Conservation (phyloP, 1,284 basidiomycete genomes). For the Phlebopus sp. region DNA sequence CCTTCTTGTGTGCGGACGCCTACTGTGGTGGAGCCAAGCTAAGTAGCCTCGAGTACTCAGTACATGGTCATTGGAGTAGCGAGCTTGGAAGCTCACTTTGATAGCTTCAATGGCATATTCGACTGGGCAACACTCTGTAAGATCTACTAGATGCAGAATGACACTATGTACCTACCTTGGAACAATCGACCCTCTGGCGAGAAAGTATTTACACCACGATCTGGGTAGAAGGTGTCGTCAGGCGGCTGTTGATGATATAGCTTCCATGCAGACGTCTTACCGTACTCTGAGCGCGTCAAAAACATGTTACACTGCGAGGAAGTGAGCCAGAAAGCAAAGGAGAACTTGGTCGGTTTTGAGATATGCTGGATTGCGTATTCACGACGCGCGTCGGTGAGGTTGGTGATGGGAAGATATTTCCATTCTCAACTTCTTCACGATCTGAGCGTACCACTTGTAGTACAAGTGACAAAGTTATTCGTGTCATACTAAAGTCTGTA, state of each 20-base stretch:
- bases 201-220: conserved; percentile 98
- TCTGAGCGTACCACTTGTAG: no score
- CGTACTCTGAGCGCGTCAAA: conserved; percentile 92
- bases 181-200: conserved; percentile 95
- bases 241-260: not conserved
- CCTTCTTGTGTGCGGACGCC: conserved; percentile 88
- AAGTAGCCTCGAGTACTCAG: not conserved
- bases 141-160: conserved; percentile 3
- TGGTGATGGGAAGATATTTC: conserved; percentile 30
- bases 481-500: no score
- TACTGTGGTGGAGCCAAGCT: conserved; percentile 98
- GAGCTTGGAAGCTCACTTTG: conserved; percentile 56
- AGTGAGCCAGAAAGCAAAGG: conserved; percentile 2
- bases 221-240: conserved; percentile 38
- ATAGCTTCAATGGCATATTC: conserved; percentile 99
- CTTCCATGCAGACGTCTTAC: conserved; percentile 37
- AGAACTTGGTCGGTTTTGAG: no score
- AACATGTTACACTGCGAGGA: conserved; percentile 58
- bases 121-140: conserved; percentile 48
- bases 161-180: conserved; percentile 58
- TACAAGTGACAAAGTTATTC: no score
- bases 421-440: conserved; percentile 16
- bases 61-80: not conserved
- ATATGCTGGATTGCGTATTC: conserved; percentile 1
- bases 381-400: conserved; percentile 30